A percentile compares a stretch with the other conserved stretches of the same genome.
Conservation (phyloP, 768 basidiomycete species). For the Hortiboletus campestris region DNA sequence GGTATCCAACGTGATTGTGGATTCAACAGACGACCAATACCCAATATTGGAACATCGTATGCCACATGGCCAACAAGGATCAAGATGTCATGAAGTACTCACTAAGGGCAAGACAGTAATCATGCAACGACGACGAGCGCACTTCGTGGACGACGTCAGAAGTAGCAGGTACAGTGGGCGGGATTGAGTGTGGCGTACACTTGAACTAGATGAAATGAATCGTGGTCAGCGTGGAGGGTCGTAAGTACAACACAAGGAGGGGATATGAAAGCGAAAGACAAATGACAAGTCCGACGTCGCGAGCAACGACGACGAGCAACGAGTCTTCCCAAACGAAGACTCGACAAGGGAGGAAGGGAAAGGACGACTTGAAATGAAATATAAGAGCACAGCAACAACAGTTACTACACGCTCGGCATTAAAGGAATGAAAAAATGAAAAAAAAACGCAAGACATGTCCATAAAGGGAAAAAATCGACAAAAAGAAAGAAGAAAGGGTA, state of each 20-base stretch:
- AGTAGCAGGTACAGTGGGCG: conserved; percentile 31
- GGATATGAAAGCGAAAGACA: conserved; percentile 22
- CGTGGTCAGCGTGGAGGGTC: conserved; percentile 41
- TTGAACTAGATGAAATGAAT: conserved; percentile 31
- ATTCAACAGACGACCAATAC: background rate
- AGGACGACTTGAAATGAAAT: conserved; percentile 24
- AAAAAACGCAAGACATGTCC: conserved; percentile 14
- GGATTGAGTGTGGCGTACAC: conserved; percentile 33
- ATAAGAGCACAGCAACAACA: conserved; percentile 33
- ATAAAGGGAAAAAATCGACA: conserved; percentile 9
- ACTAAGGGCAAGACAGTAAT: conserved; percentile 36
- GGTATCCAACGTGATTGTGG: conserved; percentile 7
- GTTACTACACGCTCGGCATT: conserved; percentile 13
- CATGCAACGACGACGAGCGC: conserved; percentile 40
- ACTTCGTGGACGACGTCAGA: conserved; percentile 38
- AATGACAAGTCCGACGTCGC: conserved; percentile 18
- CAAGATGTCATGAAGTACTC: conserved; percentile 24
- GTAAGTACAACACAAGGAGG: conserved; percentile 28
- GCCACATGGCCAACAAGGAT: conserved; percentile 8
- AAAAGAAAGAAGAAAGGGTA: conserved; percentile 10
- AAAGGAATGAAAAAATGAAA: conserved; percentile 10
- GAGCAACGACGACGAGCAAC: conserved; percentile 21
- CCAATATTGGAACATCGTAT: background rate
- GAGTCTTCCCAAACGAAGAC: conserved; percentile 27
- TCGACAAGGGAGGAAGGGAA: conserved; percentile 24